Evolutionary conservation across 805 yeast species (phyloP).

Genomic region (Zygosaccharomyces siamensis): DNA sequence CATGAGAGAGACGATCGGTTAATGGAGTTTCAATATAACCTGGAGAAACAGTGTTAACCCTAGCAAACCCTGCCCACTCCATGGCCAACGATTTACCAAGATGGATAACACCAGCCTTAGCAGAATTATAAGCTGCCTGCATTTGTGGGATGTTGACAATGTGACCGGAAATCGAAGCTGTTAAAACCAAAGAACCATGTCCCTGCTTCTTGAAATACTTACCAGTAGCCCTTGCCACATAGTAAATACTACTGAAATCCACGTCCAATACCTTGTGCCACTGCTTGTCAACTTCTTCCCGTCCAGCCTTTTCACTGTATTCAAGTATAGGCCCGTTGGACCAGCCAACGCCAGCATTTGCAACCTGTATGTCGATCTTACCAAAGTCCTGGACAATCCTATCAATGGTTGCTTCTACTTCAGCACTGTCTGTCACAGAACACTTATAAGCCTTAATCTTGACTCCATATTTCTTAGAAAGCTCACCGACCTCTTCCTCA

Average conservation of each 20-base stretch:
- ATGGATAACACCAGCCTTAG: conserved; percentile 80
- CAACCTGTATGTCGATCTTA: conserved; percentile 75
- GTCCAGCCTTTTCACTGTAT: conserved; percentile 36
- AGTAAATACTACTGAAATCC: conserved; percentile 76
- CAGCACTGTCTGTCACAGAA: conserved; percentile 27
- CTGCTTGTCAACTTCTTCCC: conserved; percentile 45
- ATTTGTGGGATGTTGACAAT: conserved; percentile 82
- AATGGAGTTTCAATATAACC: conserved; percentile 81
- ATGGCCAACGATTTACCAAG: conserved; percentile 73
- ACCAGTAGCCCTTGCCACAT: conserved; percentile 73
- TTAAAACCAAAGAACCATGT: conserved; percentile 71
- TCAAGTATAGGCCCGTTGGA: conserved; percentile 54
- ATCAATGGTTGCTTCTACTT: conserved; percentile 27
- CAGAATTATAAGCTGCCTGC: conserved; percentile 82
- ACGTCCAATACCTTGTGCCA: conserved; percentile 72
- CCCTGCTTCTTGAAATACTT: conserved; percentile 67
- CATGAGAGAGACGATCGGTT: conserved; percentile 44
- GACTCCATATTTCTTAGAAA: conserved; percentile 52
- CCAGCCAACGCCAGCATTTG: conserved; percentile 87
- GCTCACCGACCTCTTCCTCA: conserved; percentile 27
- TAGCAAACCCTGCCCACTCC: conserved; percentile 87
- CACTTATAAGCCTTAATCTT: conserved; percentile 49
- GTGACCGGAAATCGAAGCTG: conserved; percentile 88
- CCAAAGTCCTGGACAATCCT: conserved; percentile 63
- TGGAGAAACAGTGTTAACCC: conserved; percentile 77